Conservation (phyloP, 2,329 filamentous ascomycete genomes). For the Apiospora saccharicola region DNA sequence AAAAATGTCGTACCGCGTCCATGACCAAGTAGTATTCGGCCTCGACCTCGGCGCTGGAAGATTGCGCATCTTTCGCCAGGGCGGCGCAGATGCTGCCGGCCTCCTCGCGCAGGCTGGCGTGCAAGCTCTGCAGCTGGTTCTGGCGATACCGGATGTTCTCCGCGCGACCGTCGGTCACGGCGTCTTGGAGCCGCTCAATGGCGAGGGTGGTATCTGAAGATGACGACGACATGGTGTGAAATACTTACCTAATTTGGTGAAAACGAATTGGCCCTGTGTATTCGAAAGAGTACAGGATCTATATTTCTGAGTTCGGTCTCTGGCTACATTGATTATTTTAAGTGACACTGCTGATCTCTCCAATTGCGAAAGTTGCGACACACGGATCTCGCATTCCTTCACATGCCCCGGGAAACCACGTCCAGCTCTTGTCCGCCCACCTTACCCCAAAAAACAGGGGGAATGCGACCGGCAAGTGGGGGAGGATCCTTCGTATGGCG, state of each 20-base stretch:
- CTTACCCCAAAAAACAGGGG: background rate
- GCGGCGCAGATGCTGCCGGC: slow-evolving; percentile 41
- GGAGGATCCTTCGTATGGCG: background rate
- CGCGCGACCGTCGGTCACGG: slow-evolving; percentile 47
- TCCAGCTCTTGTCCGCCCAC: background rate
- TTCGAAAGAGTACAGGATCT: background rate
- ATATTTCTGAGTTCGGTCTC: background rate
- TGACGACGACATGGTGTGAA: slow-evolving; percentile 26
- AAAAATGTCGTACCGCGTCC: slow-evolving; percentile 40
- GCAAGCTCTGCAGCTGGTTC: slow-evolving; percentile 47
- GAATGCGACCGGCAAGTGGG: slow-evolving; percentile 18
- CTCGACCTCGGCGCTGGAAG: slow-evolving; percentile 43
- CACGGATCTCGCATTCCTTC: background rate
- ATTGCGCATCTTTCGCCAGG: slow-evolving; percentile 41
- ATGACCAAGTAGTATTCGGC: slow-evolving; percentile 42
- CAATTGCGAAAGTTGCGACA: background rate
- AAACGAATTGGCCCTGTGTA: background rate
- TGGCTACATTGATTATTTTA: background rate
- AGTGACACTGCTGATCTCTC: background rate
- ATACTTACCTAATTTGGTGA: background rate
- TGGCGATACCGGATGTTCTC: slow-evolving; percentile 48
- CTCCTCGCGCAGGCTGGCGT: slow-evolving; percentile 40
- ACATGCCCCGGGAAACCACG: background rate
- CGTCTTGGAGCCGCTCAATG: slow-evolving; percentile 42
- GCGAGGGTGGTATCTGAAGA: slow-evolving; percentile 27